A percentile compares a stretch with the other conserved stretches of the same genome.
These are phyloP conservation scores for Marchantia paleacea DNA, from an alignment of 225 moss, liverwort and hornwort genomes.

Conservation along the genomic window DNA sequence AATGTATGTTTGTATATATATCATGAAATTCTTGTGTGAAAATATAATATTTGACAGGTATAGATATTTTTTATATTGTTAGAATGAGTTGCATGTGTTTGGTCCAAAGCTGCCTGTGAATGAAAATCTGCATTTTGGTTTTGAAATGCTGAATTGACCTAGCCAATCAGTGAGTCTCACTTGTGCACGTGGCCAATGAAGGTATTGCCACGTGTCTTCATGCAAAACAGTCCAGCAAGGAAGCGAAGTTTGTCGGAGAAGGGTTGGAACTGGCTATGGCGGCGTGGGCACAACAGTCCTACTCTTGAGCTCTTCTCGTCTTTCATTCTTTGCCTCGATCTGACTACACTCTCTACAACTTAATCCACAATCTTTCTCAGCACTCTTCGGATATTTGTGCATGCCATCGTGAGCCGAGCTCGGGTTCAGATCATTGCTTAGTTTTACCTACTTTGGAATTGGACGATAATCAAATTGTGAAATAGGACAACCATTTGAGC, in stretches of 20 bases:
- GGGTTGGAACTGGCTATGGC: constrained; percentile 6
- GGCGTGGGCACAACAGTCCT: constrained; percentile 1
- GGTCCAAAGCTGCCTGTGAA: too few relatives aligned
- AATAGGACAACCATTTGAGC: background rate
- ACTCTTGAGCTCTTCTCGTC: background rate
- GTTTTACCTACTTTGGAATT: background rate
- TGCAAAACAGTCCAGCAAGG: background rate
- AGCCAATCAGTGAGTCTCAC: too few relatives aligned
- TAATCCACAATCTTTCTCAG: too few relatives aligned
- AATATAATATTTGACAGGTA: too few relatives aligned
- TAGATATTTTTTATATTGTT: too few relatives aligned
- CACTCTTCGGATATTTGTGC: background rate
- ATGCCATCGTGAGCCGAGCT: background rate
- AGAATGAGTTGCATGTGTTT: too few relatives aligned
- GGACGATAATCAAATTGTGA: background rate
- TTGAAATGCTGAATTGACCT: too few relatives aligned
- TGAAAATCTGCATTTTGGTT: too few relatives aligned
- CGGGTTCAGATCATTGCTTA: background rate
- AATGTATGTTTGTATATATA: too few relatives aligned
- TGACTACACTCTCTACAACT: too few relatives aligned
- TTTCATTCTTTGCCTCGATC: background rate
- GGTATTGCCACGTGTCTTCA: background rate
- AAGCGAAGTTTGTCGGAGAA: background rate
- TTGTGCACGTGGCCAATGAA: background rate
- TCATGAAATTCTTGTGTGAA: too few relatives aligned